Base-by-base conservation (phyloP, 495 filamentous ascomycete genomes). In the Physcia stellaris region DNA sequence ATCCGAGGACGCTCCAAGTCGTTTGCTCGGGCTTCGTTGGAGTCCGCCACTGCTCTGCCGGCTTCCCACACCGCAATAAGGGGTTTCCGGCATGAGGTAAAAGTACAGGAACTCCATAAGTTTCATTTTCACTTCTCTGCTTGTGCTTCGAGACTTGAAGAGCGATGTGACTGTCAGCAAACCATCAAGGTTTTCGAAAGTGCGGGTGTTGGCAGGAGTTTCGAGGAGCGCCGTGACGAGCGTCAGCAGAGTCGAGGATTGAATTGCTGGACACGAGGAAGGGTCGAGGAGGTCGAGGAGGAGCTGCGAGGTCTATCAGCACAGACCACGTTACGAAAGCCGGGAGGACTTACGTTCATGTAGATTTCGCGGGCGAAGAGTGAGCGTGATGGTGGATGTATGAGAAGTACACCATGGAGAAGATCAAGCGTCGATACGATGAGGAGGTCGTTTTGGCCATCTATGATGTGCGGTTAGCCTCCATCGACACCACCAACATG, bases 41-140 rank as follows among this genome's bases (percentile, higher is more conserved):
- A 33, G 41, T 16, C 59, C 47, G 24, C 52, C 61, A 24, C 63
- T 60, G 39, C 53, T 56, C 34, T 68, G 52, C n/a, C n/a, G n/a
- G 50, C 28, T 11, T 9, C 22, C 26, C 13, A 15, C 16, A 51
- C 46, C 32, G 0, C 67, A 63, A 15, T 70, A 68, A 1, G 81
- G 75, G 1, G 70, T 75, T 59, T 96, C 90, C 21, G 87, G 86
- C 78, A 95, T 94, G 34, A 98, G 75, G 58, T 96, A 98, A 60
- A 95, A 95, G 60, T 96, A 94, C 4, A 98, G 62, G 55, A 98
- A 95, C 53, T 98, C 90, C 41, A 94, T 77, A 7, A 93, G 70
- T 50, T 87, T 86, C 47, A 94, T 73, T 57, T 92, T 94, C 40
- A 98, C 88, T 45, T 87, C 83, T 39, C 83, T 71, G 11, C 73